Percentiles rank a stretch among this genome's conserved stretches.
Evolutionary conservation across 179 eudicot species (phyloP).

Genomic region (Silene vulgaris): DNA sequence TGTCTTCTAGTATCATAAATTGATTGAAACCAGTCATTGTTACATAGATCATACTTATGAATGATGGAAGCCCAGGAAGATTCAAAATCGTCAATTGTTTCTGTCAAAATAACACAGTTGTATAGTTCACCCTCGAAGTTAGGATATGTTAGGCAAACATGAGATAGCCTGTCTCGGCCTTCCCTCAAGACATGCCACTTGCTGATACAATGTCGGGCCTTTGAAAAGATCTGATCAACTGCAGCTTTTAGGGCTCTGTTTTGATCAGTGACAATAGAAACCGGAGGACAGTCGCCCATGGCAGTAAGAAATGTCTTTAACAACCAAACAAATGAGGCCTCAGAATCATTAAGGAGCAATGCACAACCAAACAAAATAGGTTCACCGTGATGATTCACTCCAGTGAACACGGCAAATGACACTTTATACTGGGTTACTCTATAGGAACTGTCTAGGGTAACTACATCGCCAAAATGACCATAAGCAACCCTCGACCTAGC

Average conservation of each 20-base stretch:
- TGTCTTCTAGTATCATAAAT: slow-evolving; percentile 50
- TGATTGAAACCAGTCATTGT: slow-evolving; percentile 76
- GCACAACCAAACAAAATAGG: slow-evolving; percentile 73
- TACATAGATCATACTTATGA: slow-evolving; percentile 61
- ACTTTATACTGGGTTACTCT: slow-evolving; percentile 60
- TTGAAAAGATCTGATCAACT: slow-evolving; percentile 56
- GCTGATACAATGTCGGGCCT: slow-evolving; percentile 60
- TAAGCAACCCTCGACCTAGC: slow-evolving; percentile 80
- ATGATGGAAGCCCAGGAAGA: slow-evolving; percentile 58
- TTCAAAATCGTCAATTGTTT: slow-evolving; percentile 83
- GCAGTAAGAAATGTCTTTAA: slow-evolving; percentile 78
- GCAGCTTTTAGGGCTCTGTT: slow-evolving; percentile 59
- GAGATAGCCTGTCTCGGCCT: slow-evolving; percentile 67
- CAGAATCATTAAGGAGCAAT: slow-evolving; percentile 80
- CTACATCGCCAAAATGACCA: slow-evolving; percentile 70
- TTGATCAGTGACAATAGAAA: slow-evolving; percentile 63
- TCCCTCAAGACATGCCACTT: slow-evolving; percentile 77
- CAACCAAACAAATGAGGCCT: slow-evolving; percentile 76
- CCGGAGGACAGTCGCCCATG: slow-evolving; percentile 63
- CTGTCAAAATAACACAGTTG: slow-evolving; percentile 71
- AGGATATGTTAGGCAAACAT: slow-evolving; percentile 51
- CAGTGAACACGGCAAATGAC: slow-evolving; percentile 77
- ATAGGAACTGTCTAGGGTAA: slow-evolving; percentile 60
- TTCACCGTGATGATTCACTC: slow-evolving; percentile 84
- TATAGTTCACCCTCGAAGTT: slow-evolving; percentile 68